Conservation (phyloP, 352 stramenopile genomes). For the Peronospora farinosa region DNA sequence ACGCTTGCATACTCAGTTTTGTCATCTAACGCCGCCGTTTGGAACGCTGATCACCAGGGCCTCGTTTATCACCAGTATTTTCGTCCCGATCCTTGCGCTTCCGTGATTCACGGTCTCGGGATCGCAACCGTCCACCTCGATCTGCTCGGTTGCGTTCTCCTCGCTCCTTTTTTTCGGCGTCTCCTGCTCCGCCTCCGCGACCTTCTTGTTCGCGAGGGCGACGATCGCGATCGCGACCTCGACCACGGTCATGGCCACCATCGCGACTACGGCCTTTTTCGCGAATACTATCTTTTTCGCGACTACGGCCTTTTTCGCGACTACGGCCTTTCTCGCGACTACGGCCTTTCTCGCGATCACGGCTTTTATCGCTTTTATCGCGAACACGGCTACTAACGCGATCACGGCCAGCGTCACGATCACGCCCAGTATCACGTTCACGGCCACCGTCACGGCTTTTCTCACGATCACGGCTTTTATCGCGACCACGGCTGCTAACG, state of each 20-base stretch:
- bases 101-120: constrained; percentile 58
- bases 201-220: constrained; percentile 29
- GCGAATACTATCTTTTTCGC: constrained; percentile 24
- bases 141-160: constrained; percentile 29
- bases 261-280: constrained; percentile 12
- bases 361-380: constrained; percentile 11
- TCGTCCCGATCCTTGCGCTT: constrained; percentile 62
- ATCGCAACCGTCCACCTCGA: constrained; percentile 34
- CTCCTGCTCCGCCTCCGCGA: constrained; percentile 20
- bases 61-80: constrained; percentile 26
- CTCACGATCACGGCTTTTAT: constrained; percentile 2
- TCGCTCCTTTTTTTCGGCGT: constrained; percentile 25
- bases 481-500: constrained; percentile 14
- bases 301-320: not conserved
- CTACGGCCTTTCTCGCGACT: constrained; percentile 10
- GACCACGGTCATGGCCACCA: constrained; percentile 24
- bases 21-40: constrained; percentile 48
- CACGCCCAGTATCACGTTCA: not conserved
- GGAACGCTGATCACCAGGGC: constrained; percentile 23
- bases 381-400: constrained; percentile 15
- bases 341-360: constrained; percentile 1
- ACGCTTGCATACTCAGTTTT: constrained; percentile 10
- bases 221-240: constrained; percentile 27
- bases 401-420: constrained; percentile 4
- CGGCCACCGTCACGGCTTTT: constrained; percentile 5